Percentiles rank a stretch among this genome's conserved stretches.
Evolutionary conservation across 306 rosid genomes (phyloP).

Genomic region (Alnus rubra): DNA sequence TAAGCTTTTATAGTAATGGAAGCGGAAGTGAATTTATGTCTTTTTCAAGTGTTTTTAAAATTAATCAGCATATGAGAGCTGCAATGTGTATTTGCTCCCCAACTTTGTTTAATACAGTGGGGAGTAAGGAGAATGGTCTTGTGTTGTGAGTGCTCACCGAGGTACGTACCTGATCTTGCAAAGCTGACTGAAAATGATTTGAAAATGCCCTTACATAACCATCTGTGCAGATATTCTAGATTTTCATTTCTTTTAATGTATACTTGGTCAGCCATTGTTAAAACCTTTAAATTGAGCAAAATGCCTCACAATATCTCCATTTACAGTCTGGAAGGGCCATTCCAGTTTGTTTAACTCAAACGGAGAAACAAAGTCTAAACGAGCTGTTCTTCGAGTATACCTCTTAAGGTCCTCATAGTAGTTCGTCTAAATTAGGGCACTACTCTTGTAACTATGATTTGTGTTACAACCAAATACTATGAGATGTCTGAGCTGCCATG

Average conservation of each 20-base stretch:
- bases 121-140: slow-evolving; percentile 27
- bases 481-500: too few relatives aligned
- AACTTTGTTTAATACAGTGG: slow-evolving; percentile 25
- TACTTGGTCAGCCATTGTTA: neutral
- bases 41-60: slow-evolving; percentile 11
- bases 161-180: slow-evolving; percentile 26
- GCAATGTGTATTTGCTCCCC: slow-evolving; percentile 21
- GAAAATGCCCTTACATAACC: neutral
- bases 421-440: neutral
- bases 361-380: neutral
- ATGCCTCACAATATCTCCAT: neutral
- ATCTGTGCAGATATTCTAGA: neutral
- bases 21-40: slow-evolving; percentile 16
- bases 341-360: neutral
- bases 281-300: neutral
- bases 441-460: neutral
- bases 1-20: slow-evolving; percentile 58
- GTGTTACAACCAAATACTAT: too few relatives aligned
- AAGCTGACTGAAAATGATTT: slow-evolving; percentile 2
- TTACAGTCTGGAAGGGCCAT: neutral
- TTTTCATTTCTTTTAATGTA: neutral
- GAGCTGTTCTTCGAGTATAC: neutral
- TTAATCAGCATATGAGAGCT: slow-evolving; percentile 17
- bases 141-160: slow-evolving; percentile 24
- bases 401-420: neutral